Percentiles rank a stretch among this genome's conserved stretches.
phyloP scores from a whole-genome alignment of 2,329 filamentous ascomycete genomes.

The Monilinia aucupariae region DNA sequence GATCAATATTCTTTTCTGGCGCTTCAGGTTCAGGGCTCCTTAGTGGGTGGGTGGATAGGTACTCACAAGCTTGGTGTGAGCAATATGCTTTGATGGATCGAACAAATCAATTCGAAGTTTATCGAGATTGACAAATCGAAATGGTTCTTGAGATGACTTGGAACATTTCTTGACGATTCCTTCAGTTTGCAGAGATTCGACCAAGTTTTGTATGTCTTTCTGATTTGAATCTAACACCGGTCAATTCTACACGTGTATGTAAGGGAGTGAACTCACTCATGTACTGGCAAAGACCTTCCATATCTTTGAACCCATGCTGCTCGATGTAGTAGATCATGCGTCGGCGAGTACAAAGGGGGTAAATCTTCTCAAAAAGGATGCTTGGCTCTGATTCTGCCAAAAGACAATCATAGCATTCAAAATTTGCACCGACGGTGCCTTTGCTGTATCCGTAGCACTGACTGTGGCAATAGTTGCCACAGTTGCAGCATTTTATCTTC shows the following conservation, averaged over 20 bases:
- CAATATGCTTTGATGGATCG: conserved; percentile 9
- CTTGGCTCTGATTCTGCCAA: conserved; percentile 6
- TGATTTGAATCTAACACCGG: neutral
- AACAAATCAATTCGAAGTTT: conserved; percentile 6
- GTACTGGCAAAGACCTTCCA: conserved; percentile 17
- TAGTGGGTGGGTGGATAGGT: neutral
- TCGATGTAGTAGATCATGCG: conserved; percentile 21
- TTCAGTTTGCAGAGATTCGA: conserved; percentile 12
- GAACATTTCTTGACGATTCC: conserved; percentile 15
- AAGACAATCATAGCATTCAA: conserved; percentile 26
- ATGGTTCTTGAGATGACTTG: neutral
- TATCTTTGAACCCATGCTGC: conserved; percentile 8
- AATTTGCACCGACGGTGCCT: neutral
- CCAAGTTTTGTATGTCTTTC: conserved; percentile 12
- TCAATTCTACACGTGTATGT: neutral
- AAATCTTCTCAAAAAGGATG: conserved; percentile 13
- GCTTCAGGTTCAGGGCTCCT: neutral
- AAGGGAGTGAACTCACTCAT: neutral
- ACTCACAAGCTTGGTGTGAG: conserved; percentile 6
- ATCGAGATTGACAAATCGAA: neutral
- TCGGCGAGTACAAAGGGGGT: conserved; percentile 18
- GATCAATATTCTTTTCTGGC: neutral
- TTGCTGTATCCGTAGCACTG: conserved; percentile 27
- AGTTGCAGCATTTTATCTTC: conserved; percentile 26
- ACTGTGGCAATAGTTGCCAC: conserved; percentile 21